Evolutionary conservation across 257 asterid genomes (phyloP).

Genomic region (Galeopsis tetrahit): DNA sequence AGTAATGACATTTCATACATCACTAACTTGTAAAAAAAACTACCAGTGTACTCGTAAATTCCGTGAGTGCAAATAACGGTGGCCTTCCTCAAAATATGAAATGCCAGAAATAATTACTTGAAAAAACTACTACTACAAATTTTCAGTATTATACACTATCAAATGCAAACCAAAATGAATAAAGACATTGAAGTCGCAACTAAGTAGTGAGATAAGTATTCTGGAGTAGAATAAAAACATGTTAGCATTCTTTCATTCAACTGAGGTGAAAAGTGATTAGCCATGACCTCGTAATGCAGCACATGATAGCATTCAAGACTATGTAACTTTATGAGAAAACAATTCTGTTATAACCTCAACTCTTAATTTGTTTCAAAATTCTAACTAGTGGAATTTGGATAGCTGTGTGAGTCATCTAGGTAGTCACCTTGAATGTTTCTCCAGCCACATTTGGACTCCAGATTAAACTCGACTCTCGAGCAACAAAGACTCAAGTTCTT

Average conservation of each 20-base stretch:
- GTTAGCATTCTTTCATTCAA: not conserved
- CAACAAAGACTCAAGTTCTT: slow-evolving; percentile 50
- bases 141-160: not conserved
- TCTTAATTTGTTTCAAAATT: not conserved
- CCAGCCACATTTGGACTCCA: too few species aligned
- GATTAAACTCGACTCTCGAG: too few species aligned
- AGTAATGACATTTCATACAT: too few species aligned
- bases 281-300: not conserved
- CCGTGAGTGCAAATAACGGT: too few species aligned
- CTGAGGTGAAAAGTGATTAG: not conserved
- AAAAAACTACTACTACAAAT: not conserved
- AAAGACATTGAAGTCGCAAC: not conserved
- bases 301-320: not conserved
- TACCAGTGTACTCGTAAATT: too few species aligned
- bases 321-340: slow-evolving; percentile 1
- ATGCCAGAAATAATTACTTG: not conserved
- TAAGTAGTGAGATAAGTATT: not conserved
- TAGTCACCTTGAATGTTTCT: too few species aligned
- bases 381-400: too few species aligned
- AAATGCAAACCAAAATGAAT: not conserved
- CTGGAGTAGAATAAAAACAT: not conserved
- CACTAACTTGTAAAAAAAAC: too few species aligned
- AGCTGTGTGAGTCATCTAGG: too few species aligned
- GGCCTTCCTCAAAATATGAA: not conserved
- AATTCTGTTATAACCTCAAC: not conserved